phyloP scores from a whole-genome alignment of 352 stramenopile species.

The Phytophthora capsici region DNA sequence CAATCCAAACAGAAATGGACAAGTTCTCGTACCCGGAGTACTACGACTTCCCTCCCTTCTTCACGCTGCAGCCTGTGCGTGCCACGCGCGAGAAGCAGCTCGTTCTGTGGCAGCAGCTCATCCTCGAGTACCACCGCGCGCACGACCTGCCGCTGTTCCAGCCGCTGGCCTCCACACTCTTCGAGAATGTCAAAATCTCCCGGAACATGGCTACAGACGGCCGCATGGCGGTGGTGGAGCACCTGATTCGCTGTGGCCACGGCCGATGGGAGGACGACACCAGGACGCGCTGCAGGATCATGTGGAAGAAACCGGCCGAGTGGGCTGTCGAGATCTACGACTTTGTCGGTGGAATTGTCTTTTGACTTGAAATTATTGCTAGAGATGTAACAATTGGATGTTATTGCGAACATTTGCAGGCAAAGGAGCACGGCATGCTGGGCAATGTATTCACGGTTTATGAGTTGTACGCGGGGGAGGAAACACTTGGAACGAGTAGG shows the following conservation, averaged over 20 bases:
- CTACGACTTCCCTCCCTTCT: constrained; percentile 89
- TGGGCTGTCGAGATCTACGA: constrained; percentile 88
- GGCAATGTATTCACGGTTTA: constrained; percentile 88
- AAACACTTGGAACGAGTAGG: constrained; percentile 80
- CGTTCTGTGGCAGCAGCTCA: constrained; percentile 85
- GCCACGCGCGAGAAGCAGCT: constrained; percentile 88
- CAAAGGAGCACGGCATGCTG: constrained; percentile 74
- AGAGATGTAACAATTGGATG: not conserved
- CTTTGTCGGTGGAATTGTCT: constrained; percentile 56
- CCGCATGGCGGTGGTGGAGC: constrained; percentile 70
- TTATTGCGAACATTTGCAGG: constrained; percentile 42
- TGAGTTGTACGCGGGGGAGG: constrained; percentile 84
- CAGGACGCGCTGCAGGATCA: constrained; percentile 79
- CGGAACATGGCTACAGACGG: constrained; percentile 80
- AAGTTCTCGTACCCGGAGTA: constrained; percentile 88
- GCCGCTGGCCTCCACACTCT: constrained; percentile 69
- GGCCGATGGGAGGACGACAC: constrained; percentile 84
- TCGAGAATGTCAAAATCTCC: constrained; percentile 88
- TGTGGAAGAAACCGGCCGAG: constrained; percentile 86
- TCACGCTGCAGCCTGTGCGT: constrained; percentile 86
- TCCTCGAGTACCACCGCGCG: constrained; percentile 84
- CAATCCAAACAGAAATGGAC: constrained; percentile 41
- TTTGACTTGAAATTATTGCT: constrained; percentile 24
- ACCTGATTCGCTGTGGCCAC: constrained; percentile 80
- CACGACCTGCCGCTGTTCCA: constrained; percentile 76